Evolutionary conservation across 2,329 filamentous ascomycete species (phyloP), one percentile per base, ranked within the genome.

Genomic region (Arthrinium puccinioides): DNA sequence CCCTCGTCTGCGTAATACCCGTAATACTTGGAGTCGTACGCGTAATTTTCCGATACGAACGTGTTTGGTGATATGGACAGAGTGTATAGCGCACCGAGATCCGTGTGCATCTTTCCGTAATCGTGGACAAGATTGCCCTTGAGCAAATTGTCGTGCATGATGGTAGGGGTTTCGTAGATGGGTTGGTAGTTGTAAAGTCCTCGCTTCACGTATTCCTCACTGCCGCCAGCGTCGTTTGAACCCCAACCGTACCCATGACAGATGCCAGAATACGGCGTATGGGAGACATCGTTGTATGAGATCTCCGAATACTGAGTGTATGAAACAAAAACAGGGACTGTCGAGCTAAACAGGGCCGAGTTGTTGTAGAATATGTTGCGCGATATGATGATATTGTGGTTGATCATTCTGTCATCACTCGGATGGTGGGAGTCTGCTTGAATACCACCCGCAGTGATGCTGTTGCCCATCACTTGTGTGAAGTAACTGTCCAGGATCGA

Each of bases 331-430:
- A 33, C n/a, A 21, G 31, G 31, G 20, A 33, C 31, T 10, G 31
- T 33, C n/a, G 31, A 33, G 21, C 31, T 33, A 21, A 33, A 33
- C 14, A 33, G 31, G 20, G 31, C 31, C 4, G 31, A 33, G 31
- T 23, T 33, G n/a, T 33, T 33, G n/a, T 20, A 23, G 31, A 33
- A 33, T n/a, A 33, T 33, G 9, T 33, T 33, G 31, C 31, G 20
- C 3, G 31, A 23, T 20, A 33, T 33, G 31, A 15, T 33, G 31
- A 33, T 33, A 15, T 21, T 20, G 5, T 20, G 21, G 9, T 23
- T 11, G 9, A 13, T 33, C 9, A 23, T 20, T 10, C 31, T 20
- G 9, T 23, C 20, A 7, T 23, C 24, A 15, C 20, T 15, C 21
- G 31, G 31, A 4, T 33, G 31, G 31, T 33, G 31, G 7, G 31